phyloP scores from a whole-genome alignment of 2,329 filamentous ascomycete genomes.

The Fusarium udum region DNA sequence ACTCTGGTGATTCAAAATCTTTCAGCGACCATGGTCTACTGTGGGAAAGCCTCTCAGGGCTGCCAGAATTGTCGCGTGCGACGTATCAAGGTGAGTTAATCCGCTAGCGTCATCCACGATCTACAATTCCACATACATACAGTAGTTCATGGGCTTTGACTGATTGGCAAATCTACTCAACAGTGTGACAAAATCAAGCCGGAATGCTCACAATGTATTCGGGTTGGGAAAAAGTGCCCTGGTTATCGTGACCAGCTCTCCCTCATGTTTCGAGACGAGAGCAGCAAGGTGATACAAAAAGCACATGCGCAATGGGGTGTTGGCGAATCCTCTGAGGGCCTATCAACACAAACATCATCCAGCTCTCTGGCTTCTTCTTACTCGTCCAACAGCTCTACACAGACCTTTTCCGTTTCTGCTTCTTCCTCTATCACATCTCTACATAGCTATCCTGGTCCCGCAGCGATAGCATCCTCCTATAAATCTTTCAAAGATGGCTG shows the following conservation, averaged over 20 bases:
- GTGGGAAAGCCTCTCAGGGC: constrained; percentile 65
- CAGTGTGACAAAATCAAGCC: constrained; percentile 70
- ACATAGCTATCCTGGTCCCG: constrained; percentile 15
- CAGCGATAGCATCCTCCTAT: constrained; percentile 30
- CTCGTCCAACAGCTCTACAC: constrained; percentile 33
- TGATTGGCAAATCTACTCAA: constrained; percentile 8
- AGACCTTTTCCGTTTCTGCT: constrained; percentile 15
- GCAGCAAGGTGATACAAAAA: constrained; percentile 68
- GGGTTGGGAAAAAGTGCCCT: constrained; percentile 67
- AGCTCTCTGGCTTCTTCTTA: constrained; percentile 35
- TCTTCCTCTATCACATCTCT: constrained; percentile 22
- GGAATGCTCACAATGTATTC: constrained; percentile 70
- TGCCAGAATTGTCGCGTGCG: constrained; percentile 63
- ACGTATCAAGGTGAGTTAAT: constrained; percentile 61
- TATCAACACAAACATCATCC: constrained; percentile 38
- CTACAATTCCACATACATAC: background rate
- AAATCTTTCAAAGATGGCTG: constrained; percentile 29
- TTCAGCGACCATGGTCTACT: constrained; percentile 60
- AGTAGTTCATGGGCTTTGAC: background rate
- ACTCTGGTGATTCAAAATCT: background rate
- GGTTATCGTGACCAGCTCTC: constrained; percentile 72
- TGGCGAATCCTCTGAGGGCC: constrained; percentile 36
- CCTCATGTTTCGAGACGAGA: constrained; percentile 74
- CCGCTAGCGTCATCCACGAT: background rate
- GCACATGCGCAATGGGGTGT: constrained; percentile 62